Conservation (phyloP, 176 grass and related monocot genomes). For the Musa acuminata region DNA sequence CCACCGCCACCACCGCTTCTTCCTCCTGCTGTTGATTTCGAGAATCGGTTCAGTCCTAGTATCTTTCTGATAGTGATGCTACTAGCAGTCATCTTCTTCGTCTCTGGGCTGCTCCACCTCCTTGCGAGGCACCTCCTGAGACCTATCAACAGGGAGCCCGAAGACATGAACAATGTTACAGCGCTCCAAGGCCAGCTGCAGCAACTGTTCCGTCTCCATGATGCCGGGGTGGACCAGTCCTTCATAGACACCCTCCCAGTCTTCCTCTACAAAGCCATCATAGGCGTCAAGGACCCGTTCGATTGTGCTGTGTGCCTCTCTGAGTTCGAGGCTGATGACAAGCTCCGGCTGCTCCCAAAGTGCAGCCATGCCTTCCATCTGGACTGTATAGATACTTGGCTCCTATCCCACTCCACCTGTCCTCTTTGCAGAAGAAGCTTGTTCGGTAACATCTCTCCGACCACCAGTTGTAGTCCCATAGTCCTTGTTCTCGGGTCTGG, state of each 20-base stretch:
- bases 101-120: slow-evolving; percentile 70
- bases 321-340: slow-evolving; percentile 68
- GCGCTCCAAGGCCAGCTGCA: slow-evolving; percentile 86
- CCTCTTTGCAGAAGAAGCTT: too few relatives aligned
- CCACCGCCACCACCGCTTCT: not conserved
- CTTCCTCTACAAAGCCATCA: slow-evolving; percentile 62
- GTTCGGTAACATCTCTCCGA: slow-evolving; percentile 46
- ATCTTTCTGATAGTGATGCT: slow-evolving; percentile 71
- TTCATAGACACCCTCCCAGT: slow-evolving; percentile 90
- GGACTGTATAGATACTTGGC: slow-evolving; percentile 88
- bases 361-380: slow-evolving; percentile 98
- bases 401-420: slow-evolving; percentile 89
- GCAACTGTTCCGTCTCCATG: slow-evolving; percentile 91
- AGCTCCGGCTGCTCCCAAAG: slow-evolving; percentile 74
- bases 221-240: slow-evolving; percentile 83
- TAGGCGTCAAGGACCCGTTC: slow-evolving; percentile 73
- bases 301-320: slow-evolving; percentile 94
- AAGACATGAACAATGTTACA: slow-evolving; percentile 29
- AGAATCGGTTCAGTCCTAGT: slow-evolving; percentile 63
- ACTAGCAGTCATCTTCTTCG: too few relatives aligned
- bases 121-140: slow-evolving; percentile 48
- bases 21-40: slow-evolving; percentile 22
- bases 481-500: slow-evolving; percentile 66
- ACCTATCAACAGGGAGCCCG: slow-evolving; percentile 22
- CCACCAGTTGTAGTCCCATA: slow-evolving; percentile 41